A percentile compares a stretch with the other conserved stretches of the same genome.
Evolutionary conservation across 805 yeast species (phyloP).

Genomic region (Kuraishia capsulata): DNA sequence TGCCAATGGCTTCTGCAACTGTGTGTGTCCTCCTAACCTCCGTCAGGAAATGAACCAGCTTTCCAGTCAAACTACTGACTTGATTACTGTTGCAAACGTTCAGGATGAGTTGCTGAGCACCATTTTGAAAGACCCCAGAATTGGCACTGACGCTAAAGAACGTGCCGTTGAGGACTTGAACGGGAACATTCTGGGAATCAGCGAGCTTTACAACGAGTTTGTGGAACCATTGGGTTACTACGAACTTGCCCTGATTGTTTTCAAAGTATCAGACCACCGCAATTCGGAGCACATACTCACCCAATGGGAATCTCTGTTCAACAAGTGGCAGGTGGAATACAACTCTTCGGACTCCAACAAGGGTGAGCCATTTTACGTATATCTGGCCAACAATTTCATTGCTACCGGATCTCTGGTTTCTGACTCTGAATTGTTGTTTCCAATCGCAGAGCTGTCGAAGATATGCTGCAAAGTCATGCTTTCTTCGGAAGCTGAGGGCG

Average conservation of each 20-base stretch:
- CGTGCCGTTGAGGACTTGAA: constrained; percentile 48
- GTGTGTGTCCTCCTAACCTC: constrained; percentile 67
- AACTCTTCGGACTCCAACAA: constrained; percentile 8
- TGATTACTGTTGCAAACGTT: constrained; percentile 77
- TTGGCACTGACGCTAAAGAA: constrained; percentile 37
- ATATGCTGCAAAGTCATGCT: constrained; percentile 49
- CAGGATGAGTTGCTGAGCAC: constrained; percentile 58
- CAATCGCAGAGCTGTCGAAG: constrained; percentile 62
- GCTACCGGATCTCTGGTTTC: constrained; percentile 50
- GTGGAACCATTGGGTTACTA: constrained; percentile 85
- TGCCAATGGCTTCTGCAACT: constrained; percentile 88
- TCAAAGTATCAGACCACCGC: constrained; percentile 78
- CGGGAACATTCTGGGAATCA: constrained; percentile 56
- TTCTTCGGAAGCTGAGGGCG: constrained; percentile 8
- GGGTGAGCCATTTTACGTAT: constrained; percentile 28
- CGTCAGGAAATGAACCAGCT: constrained; percentile 71
- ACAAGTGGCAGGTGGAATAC: constrained; percentile 31
- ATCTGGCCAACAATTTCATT: constrained; percentile 28
- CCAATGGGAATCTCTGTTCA: constrained; percentile 72
- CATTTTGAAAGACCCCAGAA: constrained; percentile 42
- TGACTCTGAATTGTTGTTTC: constrained; percentile 71
- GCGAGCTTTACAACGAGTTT: constrained; percentile 75
- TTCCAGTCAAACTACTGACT: constrained; percentile 62
- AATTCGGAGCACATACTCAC: constrained; percentile 73
- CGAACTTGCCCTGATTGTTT: constrained; percentile 69